Evolutionary conservation across 2,329 filamentous ascomycete species (phyloP).

Genomic region (Epichloe elymi): DNA sequence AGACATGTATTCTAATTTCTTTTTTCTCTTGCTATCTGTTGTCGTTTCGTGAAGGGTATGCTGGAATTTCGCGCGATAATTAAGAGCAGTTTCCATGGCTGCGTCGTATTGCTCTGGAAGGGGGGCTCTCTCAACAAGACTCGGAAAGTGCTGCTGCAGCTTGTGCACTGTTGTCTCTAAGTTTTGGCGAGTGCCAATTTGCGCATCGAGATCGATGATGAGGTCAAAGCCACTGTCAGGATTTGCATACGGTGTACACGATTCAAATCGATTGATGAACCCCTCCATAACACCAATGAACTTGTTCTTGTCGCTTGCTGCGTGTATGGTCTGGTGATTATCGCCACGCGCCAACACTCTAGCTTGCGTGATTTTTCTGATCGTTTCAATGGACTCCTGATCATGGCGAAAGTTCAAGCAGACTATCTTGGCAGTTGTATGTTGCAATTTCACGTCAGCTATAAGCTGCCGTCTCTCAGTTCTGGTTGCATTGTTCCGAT

Average conservation of each 20-base stretch:
- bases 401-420: constrained; percentile 84
- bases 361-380: constrained; percentile 61
- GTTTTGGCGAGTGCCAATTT: constrained; percentile 66
- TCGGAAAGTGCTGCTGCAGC: constrained; percentile 66
- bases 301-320: constrained; percentile 58
- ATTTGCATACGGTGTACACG: constrained; percentile 47
- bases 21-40: constrained; percentile 23
- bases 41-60: constrained; percentile 52
- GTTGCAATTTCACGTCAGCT: constrained; percentile 53
- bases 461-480: constrained; percentile 84
- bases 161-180: constrained; percentile 64
- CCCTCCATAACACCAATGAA: constrained; percentile 89
- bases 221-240: constrained; percentile 76
- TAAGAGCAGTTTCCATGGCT: constrained; percentile 61
- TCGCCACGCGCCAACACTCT: constrained; percentile 79
- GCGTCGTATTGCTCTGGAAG: constrained; percentile 60
- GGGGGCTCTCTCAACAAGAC: constrained; percentile 59
- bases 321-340: constrained; percentile 96
- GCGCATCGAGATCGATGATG: constrained; percentile 73
- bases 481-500: constrained; percentile 85
- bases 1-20: constrained; percentile 45
- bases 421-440: constrained; percentile 57
- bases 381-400: constrained; percentile 57
- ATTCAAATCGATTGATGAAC: constrained; percentile 77
- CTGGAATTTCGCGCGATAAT: constrained; percentile 64